These are phyloP conservation scores for Boletus subparvulus DNA, from an alignment of 768 basidiomycete genomes.

Conservation along the genomic window DNA sequence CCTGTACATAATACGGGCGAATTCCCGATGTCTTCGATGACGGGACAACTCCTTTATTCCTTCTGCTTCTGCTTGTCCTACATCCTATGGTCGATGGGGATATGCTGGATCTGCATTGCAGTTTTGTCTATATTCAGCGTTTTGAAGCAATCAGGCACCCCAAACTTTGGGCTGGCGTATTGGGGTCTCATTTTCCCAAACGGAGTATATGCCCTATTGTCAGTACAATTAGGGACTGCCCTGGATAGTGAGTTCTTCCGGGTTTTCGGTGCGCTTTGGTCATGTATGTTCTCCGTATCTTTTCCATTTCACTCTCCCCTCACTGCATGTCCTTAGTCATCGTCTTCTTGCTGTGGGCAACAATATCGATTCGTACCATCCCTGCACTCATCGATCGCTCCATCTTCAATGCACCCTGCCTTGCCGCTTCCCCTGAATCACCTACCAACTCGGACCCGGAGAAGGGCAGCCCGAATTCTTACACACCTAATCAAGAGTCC, in stretches of 20 bases:
- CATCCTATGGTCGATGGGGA: constrained; percentile 54
- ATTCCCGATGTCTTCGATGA: constrained; percentile 33
- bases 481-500: background rate
- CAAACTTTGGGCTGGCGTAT: constrained; percentile 47
- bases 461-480: background rate
- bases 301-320: background rate
- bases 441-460: constrained; percentile 10
- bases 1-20: constrained; percentile 30
- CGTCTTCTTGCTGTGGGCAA: constrained; percentile 44
- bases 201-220: constrained; percentile 50
- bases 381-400: constrained; percentile 46
- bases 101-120: constrained; percentile 50
- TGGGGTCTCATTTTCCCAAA: constrained; percentile 61
- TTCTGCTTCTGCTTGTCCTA: constrained; percentile 47
- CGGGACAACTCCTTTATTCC: constrained; percentile 44
- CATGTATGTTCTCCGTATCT: constrained; percentile 35
- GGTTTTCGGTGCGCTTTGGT: constrained; percentile 54
- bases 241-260: constrained; percentile 52
- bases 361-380: constrained; percentile 42
- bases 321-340: constrained; percentile 30
- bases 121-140: constrained; percentile 40
- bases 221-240: constrained; percentile 47
- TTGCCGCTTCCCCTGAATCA: constrained; percentile 22
- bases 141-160: constrained; percentile 25
- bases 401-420: constrained; percentile 48